Evolutionary conservation across 345 rosid species (phyloP), one percentile per base, ranked within the genome.

Genomic region (Euphorbia pulcherrima): DNA sequence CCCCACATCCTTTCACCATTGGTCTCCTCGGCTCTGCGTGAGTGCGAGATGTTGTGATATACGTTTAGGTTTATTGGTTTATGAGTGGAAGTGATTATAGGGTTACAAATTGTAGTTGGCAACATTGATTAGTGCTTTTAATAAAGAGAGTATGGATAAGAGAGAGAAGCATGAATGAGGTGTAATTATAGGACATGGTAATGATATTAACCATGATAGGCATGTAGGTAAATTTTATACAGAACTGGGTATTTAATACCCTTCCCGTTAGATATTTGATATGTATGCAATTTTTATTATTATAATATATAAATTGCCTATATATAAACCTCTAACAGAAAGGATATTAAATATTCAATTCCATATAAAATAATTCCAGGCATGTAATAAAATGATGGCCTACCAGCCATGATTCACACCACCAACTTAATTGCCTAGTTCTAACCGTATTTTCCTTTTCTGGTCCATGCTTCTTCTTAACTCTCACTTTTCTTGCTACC

Each of bases 131-230:
- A 1, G 60, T 55, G 60, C 10, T n/a, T 48, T 48, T 14, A 57
- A 1, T 13, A 16, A 44, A 46, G 60, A 65, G 61, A 46, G 50
- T 56, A 27, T 35, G n/a, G n/a, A n/a, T 33, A 54, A 37, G 28
- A 30, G n/a, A n/a, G 3, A 54, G 29, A 23, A 30, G 46, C 40
- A 67, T 39, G 39, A 60, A 55, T 65, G 69, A 58, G 44, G 17
- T n/a, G 2, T 65, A 28, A 69, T 55, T 60, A 29, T 21, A 56
- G 60, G 75, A 75, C 66, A 74, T 72, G 67, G 54, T 56, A 13
- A 74, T 72, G 67, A 48, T 56, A 13, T 1, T 39, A 57, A 39
- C 48, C 62, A 68, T 72, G 20, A 78, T 80, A 69, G 62, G 68
- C 4, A 40, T 37, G 62, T 41, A 26, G 62, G 44, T 23, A 64